Base-by-base conservation (phyloP, 805 yeast species). In the Cyberlindnera galapagoensis region DNA sequence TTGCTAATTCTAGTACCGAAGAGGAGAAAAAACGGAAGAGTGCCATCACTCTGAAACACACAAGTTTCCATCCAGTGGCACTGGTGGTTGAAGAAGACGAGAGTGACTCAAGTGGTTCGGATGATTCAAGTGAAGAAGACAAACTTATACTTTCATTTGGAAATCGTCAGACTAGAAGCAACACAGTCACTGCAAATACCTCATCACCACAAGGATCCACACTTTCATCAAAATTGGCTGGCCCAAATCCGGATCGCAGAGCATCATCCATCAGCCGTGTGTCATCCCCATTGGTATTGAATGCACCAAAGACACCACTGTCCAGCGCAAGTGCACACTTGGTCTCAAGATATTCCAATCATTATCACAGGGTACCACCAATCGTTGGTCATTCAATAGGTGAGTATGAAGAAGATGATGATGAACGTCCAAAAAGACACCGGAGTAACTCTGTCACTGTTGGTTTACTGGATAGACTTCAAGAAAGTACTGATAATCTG, bases 131-230 rank as follows among this genome's bases (percentile, higher is more conserved):
- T n/a, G n/a, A n/a, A n/a, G 43, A 34, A 6, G 42, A 24, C 7
- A 40, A 39, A 7, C 19, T 35, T 22, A 33, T 30, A 12, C 25
- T 41, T 6, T 31, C 40, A 6, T 30, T 31, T 26, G 22, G 31
- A 14, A 21, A 15, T 7, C 24, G 12, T 16, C 29, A 32, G 10
- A 15, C 11, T 7, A 24, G 37, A 11, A 26, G 21, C 13, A 28
- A 34, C 20, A 21, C 36, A 60, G 66, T 6, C 66, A 64, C 42
- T 67, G n/a, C n/a, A n/a, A n/a, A n/a, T n/a, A 63, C 28, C 60
- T 68, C n/a, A 13, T 12, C 30, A 24, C 20, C 22, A 20, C 27
- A 35, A 20, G 13, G 20, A 24, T 30, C 3, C 20, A 24, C 15
- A n/a, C n/a, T n/a, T n/a, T n/a, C n/a, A n/a, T n/a, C n/a, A n/a